Evolutionary conservation across 225 moss, liverwort and hornwort genomes (phyloP).

Genomic region (Physcomitrellopsis africana): DNA sequence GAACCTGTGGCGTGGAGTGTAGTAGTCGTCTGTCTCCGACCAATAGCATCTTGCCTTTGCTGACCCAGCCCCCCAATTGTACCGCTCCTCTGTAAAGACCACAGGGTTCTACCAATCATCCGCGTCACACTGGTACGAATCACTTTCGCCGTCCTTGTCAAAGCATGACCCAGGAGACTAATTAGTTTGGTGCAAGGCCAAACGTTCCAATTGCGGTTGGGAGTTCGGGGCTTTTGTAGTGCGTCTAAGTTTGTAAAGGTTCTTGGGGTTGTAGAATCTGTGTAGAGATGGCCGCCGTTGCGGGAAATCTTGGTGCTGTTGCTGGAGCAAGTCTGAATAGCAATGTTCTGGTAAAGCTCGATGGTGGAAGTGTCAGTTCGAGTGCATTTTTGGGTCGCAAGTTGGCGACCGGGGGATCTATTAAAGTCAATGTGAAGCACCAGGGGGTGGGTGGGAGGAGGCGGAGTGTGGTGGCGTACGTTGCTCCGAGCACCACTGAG

Average conservation of each 20-base stretch:
- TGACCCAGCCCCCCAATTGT: not conserved
- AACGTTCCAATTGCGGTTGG: conserved; percentile 12
- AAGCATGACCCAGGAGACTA: conserved; percentile 23
- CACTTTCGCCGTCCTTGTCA: not conserved
- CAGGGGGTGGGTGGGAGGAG: conserved; percentile 20
- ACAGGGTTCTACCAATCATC: conserved; percentile 17
- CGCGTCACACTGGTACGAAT: not conserved
- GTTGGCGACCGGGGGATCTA: conserved; percentile 18
- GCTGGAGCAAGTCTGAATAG: conserved; percentile 17
- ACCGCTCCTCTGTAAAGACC: not conserved
- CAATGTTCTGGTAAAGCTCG: conserved; percentile 21
- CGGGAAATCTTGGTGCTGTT: conserved; percentile 32
- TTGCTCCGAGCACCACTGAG: conserved; percentile 53
- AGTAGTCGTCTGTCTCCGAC: conserved; percentile 22
- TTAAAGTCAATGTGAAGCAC: conserved; percentile 15
- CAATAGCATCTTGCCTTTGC: conserved; percentile 52
- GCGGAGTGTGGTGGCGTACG: conserved; percentile 41
- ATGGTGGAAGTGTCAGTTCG: conserved; percentile 3
- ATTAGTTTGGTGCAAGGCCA: conserved; percentile 16
- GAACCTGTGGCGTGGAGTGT: too few species aligned
- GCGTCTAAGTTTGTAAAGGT: too few species aligned
- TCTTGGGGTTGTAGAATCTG: not conserved
- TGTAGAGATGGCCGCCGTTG: conserved; percentile 36
- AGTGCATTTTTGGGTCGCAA: conserved; percentile 45
- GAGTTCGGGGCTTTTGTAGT: not conserved